Evolutionary conservation across 805 yeast genomes (phyloP), one percentile per base, ranked within the genome.

Genomic region (Brettanomyces naardenensis): DNA sequence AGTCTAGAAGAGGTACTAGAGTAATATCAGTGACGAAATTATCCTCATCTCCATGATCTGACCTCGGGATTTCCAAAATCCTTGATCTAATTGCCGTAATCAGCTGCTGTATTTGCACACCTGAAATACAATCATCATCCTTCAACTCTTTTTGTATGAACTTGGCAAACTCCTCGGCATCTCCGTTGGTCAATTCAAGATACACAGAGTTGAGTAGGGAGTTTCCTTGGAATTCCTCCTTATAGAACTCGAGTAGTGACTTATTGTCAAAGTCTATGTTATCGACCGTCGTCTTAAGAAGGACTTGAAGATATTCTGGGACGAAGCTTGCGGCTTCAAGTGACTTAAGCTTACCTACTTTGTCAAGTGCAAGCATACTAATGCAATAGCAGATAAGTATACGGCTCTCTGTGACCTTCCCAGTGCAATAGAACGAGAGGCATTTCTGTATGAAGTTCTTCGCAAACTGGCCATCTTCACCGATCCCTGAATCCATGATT

Each of bases 1-100:
- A 81, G 54, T 81, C 90, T 22, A 81, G 47, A 1, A 78, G 42
- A 1, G 90, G 88, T 1, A 80, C 84, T 38, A 81, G 52, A 0
- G 84, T 70, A 0, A 77, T 65, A 35, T 72, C 69, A 4, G 71
- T 71, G 4, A 54, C 47, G 43, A 62, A 77, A 31, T 68, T 73
- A 10, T 63, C 69, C 9, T 37, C 32, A 2, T 37, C 42, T 2
- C 30, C 39, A 2, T 20, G 13, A 1, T 29, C 37, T 4, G 10
- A 39, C n/a, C 48, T 64, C 61, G 90, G 89, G 3, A 81, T 78
- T 50, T 80, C 88, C 34, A 80, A 59, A 1, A 73, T 69, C 39
- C 90, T 61, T 0, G 86, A 78, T 26, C 68, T 58, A 1, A 80
- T 65, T 0, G 81, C 77, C 19, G 71, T 43, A 4, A 45, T 36